A percentile compares a stretch with the other conserved stretches of the same genome.
These are phyloP conservation scores for Taphrina flavorubra DNA, from an alignment of 1,139 yeast species.

Conservation along the genomic window DNA sequence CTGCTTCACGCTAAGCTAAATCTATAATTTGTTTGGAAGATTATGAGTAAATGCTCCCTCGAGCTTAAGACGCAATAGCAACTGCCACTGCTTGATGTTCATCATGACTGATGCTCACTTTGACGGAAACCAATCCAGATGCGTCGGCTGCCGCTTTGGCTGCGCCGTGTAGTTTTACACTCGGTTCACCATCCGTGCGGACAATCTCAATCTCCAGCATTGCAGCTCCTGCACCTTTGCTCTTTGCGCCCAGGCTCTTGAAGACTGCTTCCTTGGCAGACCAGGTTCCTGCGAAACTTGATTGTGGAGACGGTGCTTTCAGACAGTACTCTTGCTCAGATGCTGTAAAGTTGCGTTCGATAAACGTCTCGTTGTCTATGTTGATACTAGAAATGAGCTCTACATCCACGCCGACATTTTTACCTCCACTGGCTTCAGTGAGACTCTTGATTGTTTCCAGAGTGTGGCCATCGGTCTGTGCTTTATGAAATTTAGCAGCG, in stretches of 20 bases:
- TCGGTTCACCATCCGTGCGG: constrained; percentile 84
- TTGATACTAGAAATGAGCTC: constrained; percentile 83
- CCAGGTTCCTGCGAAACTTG: constrained; percentile 98
- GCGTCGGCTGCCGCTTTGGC: constrained; percentile 75
- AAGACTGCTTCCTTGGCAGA: constrained; percentile 99
- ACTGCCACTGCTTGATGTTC: constrained; percentile 98
- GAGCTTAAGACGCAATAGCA: constrained; percentile 55
- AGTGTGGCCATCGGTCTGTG: constrained; percentile 54
- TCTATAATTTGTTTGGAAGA: background rate
- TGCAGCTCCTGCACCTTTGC: constrained; percentile 95
- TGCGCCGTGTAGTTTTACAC: constrained; percentile 72
- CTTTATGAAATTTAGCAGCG: constrained; percentile 53
- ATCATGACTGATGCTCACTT: constrained; percentile 92
- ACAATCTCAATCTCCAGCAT: constrained; percentile 86
- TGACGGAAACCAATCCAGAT: constrained; percentile 73
- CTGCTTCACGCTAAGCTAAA: background rate
- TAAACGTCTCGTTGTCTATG: constrained; percentile 81
- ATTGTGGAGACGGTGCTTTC: constrained; percentile 74
- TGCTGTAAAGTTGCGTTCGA: constrained; percentile 87
- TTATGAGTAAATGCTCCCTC: background rate
- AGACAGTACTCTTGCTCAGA: constrained; percentile 80
- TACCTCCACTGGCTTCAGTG: constrained; percentile 59
- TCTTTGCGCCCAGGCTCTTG: constrained; percentile 87
- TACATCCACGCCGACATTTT: constrained; percentile 94
- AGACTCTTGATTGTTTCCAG: constrained; percentile 54